Conservation (phyloP, 768 basidiomycete species). For the Tulasnella sp. region DNA sequence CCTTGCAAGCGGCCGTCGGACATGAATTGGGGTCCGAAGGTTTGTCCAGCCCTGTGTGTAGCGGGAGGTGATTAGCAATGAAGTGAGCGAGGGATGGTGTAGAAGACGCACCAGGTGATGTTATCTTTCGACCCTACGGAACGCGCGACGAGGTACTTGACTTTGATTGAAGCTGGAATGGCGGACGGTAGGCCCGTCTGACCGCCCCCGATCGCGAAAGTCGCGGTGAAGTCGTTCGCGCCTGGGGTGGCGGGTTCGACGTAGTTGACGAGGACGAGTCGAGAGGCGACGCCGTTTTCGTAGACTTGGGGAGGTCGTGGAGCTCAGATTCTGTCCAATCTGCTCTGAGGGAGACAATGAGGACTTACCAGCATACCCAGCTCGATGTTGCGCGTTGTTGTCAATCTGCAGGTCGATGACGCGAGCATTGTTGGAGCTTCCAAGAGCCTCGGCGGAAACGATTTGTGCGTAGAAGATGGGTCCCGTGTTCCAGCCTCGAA, state of each 20-base stretch:
- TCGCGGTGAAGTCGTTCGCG: conserved; percentile 5
- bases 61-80: background rate
- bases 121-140: conserved; percentile 10
- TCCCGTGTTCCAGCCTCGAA: background rate
- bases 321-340: background rate
- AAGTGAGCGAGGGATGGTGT: background rate
- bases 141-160: conserved; percentile 1
- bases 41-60: conserved; percentile 12
- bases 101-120: conserved; percentile 8
- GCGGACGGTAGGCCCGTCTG: conserved; percentile 5
- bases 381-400: background rate
- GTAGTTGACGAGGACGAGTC: conserved; percentile 13
- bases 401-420: background rate
- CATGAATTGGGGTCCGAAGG: conserved; percentile 1
- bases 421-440: background rate
- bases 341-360: background rate
- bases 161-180: conserved; percentile 1
- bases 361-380: conserved; percentile 2
- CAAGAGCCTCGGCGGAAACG: background rate
- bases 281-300: background rate
- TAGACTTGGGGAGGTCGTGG: background rate
- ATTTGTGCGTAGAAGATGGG: background rate
- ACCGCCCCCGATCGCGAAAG: conserved; percentile 4
- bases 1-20: conserved; percentile 12
- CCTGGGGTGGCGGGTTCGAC: background rate